Percentiles rank a stretch among this genome's conserved stretches.
These are phyloP conservation scores for Yamadazyma ubonensis DNA, from an alignment of 805 yeast species.

Conservation along the genomic window DNA sequence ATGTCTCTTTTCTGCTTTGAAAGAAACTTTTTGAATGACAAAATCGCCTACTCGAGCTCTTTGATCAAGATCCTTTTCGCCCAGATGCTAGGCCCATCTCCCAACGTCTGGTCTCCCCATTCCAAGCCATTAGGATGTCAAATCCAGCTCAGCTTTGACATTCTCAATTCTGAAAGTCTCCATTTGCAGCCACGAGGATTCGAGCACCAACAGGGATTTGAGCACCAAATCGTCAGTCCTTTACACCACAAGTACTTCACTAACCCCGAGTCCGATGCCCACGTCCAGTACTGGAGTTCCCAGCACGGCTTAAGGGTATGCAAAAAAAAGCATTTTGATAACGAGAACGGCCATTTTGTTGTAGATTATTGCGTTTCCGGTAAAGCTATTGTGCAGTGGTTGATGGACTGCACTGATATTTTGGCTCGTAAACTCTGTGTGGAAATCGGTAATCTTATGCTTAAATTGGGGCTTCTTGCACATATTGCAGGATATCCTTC, in stretches of 20 bases:
- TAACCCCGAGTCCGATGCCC: slow-evolving; percentile 85
- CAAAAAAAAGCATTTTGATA: slow-evolving; percentile 32
- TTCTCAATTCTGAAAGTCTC: slow-evolving; percentile 2
- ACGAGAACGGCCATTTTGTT: slow-evolving; percentile 10
- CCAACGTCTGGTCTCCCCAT: slow-evolving; percentile 68
- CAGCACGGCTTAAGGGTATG: slow-evolving; percentile 63
- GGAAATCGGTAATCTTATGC: slow-evolving; percentile 50
- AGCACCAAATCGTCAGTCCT: slow-evolving; percentile 52
- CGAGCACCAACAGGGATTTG: too few species aligned
- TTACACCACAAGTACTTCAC: slow-evolving; percentile 75
- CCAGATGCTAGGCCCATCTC: slow-evolving; percentile 59
- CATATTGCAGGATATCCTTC: slow-evolving; percentile 7
- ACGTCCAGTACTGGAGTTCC: slow-evolving; percentile 74
- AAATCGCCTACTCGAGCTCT: slow-evolving; percentile 58
- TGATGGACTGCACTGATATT: slow-evolving; percentile 84
- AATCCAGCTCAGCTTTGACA: slow-evolving; percentile 6
- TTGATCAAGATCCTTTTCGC: slow-evolving; percentile 65
- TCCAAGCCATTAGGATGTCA: slow-evolving; percentile 34
- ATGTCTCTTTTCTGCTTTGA: slow-evolving; percentile 71
- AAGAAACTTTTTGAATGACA: slow-evolving; percentile 56
- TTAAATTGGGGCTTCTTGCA: slow-evolving; percentile 15
- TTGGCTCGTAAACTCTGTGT: slow-evolving; percentile 52
- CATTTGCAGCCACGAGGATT: not conserved
- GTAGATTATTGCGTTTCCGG: slow-evolving; percentile 61
- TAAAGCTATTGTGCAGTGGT: slow-evolving; percentile 80